Percentiles rank a stretch among this genome's conserved stretches.
phyloP scores from a whole-genome alignment of 495 filamentous ascomycete genomes.

The Pseudoneurospora amorphoporcata region DNA sequence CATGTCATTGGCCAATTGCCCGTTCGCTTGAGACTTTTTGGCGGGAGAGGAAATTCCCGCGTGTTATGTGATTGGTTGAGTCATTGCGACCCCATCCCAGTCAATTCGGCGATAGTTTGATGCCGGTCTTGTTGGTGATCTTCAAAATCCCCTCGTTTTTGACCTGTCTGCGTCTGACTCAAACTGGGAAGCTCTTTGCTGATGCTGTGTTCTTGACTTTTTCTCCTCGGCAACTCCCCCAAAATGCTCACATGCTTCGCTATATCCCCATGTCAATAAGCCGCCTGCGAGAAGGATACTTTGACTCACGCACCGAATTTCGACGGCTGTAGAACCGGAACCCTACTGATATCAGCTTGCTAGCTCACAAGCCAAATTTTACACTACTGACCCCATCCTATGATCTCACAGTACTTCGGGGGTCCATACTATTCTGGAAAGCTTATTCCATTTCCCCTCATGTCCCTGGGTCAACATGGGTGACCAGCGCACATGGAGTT shows the following conservation, averaged over 20 bases:
- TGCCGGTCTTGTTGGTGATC: neutral
- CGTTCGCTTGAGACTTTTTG: neutral
- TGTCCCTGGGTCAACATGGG: neutral
- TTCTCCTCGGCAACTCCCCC: neutral
- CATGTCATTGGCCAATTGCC: neutral
- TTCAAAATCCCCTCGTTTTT: neutral
- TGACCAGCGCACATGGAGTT: neutral
- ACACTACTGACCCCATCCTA: neutral
- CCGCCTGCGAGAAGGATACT: neutral
- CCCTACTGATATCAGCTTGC: neutral
- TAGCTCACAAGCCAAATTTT: neutral
- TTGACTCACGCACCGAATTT: neutral
- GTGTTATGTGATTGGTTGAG: neutral
- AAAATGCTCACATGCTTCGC: neutral
- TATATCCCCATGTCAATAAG: neutral
- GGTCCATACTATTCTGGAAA: neutral
- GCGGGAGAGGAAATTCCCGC: neutral
- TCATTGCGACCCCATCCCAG: neutral
- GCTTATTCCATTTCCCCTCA: neutral
- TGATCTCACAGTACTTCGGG: neutral
- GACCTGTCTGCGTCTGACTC: neutral
- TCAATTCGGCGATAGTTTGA: neutral
- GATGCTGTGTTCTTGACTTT: neutral
- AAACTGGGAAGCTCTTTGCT: neutral
- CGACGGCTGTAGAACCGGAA: neutral